Evolutionary conservation across 495 filamentous ascomycete species (phyloP).

Genomic region (Sordaria brevicollis): DNA sequence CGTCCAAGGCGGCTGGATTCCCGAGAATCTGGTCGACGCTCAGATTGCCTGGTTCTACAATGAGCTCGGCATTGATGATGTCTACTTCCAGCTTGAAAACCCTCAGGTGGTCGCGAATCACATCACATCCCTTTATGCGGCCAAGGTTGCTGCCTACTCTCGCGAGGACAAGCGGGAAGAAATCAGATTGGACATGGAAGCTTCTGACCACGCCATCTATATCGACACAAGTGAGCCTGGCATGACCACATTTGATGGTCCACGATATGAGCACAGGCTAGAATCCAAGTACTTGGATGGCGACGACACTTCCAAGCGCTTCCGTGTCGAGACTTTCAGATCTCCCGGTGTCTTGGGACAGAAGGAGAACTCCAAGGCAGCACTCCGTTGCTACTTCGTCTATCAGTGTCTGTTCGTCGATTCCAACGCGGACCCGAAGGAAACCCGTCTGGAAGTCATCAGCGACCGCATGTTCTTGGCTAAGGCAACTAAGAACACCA

Average conservation of each 20-base stretch:
- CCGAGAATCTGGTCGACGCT: conserved; percentile 65
- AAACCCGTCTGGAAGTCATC: conserved; percentile 84
- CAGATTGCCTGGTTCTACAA: conserved; percentile 97
- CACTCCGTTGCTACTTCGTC: conserved; percentile 95
- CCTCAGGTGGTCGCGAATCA: conserved; percentile 83
- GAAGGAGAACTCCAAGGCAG: conserved; percentile 49
- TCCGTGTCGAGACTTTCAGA: conserved; percentile 93
- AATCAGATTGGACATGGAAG: conserved; percentile 92
- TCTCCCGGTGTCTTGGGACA: conserved; percentile 62
- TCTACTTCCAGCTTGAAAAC: conserved; percentile 92
- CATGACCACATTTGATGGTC: conserved; percentile 59
- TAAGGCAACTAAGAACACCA: conserved; percentile 93
- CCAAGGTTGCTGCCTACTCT: conserved; percentile 90
- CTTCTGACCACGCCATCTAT: conserved; percentile 90
- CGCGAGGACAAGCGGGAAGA: conserved; percentile 89
- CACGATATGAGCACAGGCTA: conserved; percentile 85
- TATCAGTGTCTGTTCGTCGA: conserved; percentile 88
- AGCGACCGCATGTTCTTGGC: conserved; percentile 89
- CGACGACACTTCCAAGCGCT: conserved; percentile 50
- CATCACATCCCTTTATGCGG: conserved; percentile 91
- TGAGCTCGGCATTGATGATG: conserved; percentile 93
- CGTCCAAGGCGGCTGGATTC: conserved; percentile 60
- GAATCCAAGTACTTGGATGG: conserved; percentile 90
- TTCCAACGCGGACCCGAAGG: conserved; percentile 57
- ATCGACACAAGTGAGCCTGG: conserved; percentile 95